Evolutionary conservation across 108 stramenopile genomes (phyloP), one percentile per base, ranked within the genome.

Genomic region (Phaeodactylum tricornutum): DNA sequence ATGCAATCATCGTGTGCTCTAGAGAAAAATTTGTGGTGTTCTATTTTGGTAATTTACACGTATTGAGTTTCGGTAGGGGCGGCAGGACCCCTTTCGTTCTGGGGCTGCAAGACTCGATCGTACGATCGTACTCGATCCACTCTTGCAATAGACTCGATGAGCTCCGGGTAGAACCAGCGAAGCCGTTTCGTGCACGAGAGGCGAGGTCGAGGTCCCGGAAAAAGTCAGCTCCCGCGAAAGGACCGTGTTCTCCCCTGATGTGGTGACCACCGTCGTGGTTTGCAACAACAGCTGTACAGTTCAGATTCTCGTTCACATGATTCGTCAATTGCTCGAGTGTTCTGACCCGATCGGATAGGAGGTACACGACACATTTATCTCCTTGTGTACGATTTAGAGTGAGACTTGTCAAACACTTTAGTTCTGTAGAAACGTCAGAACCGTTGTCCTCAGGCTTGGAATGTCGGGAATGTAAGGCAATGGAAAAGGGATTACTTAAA

Each of bases 381-480:
- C 25, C 23, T 44, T 31, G 9, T 21, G 33, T 34, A 23, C 20
- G 32, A 1, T 32, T 17, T 1, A 40, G 15, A 25, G 48, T 12
- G 12, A 62, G 25, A 17, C 12, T 4, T 32, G 54, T 38, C 2
- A 61, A 24, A 23, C 59, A 61, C 4, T 34, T 17, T 15, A 11
- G 41, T 44, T 56, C 63, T 25, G 75, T 31, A 43, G 51, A 29
- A 20, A 69, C 43, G 61, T 57, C 43, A 51, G 78, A 46, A 59
- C 74, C 53, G 67, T 74, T 60, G 29, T 74, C 43, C 53, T 55
- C 49, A 48, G 54, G 50, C 38, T 69, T 53, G 25, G 43, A 31
- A 63, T 62, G 61, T 9, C 61, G 53, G 29, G 46, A 48, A 0
- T 62, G 61, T 11, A 62, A 21, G 4, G 53, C 61, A 31, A 62